Percentiles rank a stretch among this genome's conserved stretches.
phyloP scores from a whole-genome alignment of 2,329 filamentous ascomycete genomes.

The Sporothrix schenckii region DNA sequence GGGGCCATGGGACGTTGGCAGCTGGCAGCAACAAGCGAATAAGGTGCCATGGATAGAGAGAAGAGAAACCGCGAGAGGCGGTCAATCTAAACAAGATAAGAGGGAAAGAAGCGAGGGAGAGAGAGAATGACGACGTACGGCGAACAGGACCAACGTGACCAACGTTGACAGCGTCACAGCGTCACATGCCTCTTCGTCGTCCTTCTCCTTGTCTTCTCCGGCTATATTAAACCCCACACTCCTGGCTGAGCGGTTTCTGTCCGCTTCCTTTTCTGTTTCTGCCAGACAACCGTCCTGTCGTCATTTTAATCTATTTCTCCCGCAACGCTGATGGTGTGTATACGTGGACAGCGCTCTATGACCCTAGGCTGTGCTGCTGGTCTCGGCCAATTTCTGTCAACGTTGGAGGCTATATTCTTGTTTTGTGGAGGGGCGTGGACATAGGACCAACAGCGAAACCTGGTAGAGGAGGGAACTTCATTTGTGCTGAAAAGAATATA shows the following conservation, averaged over 20 bases:
- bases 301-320: not conserved
- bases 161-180: not conserved
- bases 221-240: constrained; percentile 27
- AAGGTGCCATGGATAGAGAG: constrained; percentile 2
- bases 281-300: not conserved
- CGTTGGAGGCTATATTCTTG: not conserved
- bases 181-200: not conserved
- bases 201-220: not conserved
- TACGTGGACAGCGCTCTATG: constrained; percentile 25
- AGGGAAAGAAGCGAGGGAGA: not conserved
- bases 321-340: constrained; percentile 5
- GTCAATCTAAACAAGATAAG: constrained; percentile 2
- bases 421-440: constrained; percentile 4
- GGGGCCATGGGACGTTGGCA: not conserved
- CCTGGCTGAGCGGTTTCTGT: constrained; percentile 13
- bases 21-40: constrained; percentile 18
- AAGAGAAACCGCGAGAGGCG: not conserved
- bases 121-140: not conserved
- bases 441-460: not conserved
- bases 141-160: not conserved
- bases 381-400: not conserved
- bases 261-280: not conserved
- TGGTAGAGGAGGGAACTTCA: constrained; percentile 2
- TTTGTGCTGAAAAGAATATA: not conserved
- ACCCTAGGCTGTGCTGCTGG: constrained; percentile 21